Evolutionary conservation across 2,329 filamentous ascomycete species (phyloP), one percentile per base, ranked within the genome.

Genomic region (Penicillium sp.): DNA sequence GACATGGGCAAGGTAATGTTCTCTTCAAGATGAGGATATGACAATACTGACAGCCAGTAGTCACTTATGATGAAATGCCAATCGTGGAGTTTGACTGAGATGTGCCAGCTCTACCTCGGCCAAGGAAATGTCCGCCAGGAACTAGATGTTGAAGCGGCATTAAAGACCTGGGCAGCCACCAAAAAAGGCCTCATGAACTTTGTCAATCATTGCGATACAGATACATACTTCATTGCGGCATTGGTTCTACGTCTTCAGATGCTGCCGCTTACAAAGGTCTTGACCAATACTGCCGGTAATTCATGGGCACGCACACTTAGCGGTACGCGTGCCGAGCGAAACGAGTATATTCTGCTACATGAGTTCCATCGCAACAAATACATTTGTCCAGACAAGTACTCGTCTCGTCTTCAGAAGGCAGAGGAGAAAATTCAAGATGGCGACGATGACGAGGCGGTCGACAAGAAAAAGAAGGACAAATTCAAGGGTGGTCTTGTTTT

Each of bases 401-500:
- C 82, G 43, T 91, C 90, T 67, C 91, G 88, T 64, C 89, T 90
- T 57, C 82, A 85, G 46, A 89, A 88, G 67, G 77, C 77, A 16
- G 88, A 91, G 53, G 90, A 92, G 50, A 88, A 91, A 58, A 80
- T 81, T 48, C 77, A 80, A 19, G 87, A 88, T 8, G 76, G 69
- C 5, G 88, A 90, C 45, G 89, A 88, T 22, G 84, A 84, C 48
- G 83, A 84, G 48, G 84, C 81, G 9, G 77, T 72, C 2, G 89
- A 91, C 60, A 84, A 83, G 57, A 99, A 97, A 78, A 99, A 97
- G 81, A 99, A 97, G 75, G 95, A 99, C 77, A 99, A 97, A 75
- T 99, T 89, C 80, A 97, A 99, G 79, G 94, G 94, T 71, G 94
- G 95, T 81, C 86, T 99, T 31, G 94, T 99, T 55, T 97, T 99